A percentile compares a stretch with the other conserved stretches of the same genome.
Conservation (phyloP, 73 alveolate genomes). For the Loxodes magnus region DNA sequence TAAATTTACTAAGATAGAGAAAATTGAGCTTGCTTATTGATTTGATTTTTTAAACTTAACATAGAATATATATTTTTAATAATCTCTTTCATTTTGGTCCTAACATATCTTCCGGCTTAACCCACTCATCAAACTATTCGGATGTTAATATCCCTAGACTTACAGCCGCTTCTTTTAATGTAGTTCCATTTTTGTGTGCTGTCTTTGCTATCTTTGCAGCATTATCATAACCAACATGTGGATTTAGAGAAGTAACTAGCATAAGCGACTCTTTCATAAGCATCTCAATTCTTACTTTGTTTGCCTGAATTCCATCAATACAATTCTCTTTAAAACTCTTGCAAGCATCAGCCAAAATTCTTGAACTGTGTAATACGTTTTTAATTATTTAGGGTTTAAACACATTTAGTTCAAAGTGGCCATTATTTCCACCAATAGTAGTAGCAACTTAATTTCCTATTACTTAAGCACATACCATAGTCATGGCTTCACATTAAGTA, state of each 20-base stretch:
- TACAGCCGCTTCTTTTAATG: slow-evolving; percentile 75
- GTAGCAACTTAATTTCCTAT: slow-evolving; percentile 87
- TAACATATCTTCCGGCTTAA: slow-evolving; percentile 60
- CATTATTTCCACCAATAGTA: slow-evolving; percentile 92
- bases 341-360: slow-evolving; percentile 79
- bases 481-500: slow-evolving; percentile 95
- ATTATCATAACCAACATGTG: slow-evolving; percentile 89
- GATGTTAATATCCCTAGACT: slow-evolving; percentile 55
- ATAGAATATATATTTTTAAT: too few species aligned
- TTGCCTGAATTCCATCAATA: slow-evolving; percentile 47
- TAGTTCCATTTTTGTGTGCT: slow-evolving; percentile 76
- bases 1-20: too few species aligned
- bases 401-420: slow-evolving; percentile 97
- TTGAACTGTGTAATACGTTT: slow-evolving; percentile 82
- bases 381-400: slow-evolving; percentile 96
- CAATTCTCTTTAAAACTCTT: slow-evolving; percentile 66
- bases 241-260: slow-evolving; percentile 98
- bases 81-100: too few species aligned
- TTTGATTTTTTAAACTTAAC: too few species aligned
- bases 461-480: slow-evolving; percentile 96
- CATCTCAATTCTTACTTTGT: slow-evolving; percentile 62
- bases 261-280: slow-evolving; percentile 64
- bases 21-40: too few species aligned
- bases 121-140: slow-evolving; percentile 58
- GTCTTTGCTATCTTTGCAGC: slow-evolving; percentile 96